Conservation (phyloP, 768 basidiomycete species). For the Lactifluus pinguis region DNA sequence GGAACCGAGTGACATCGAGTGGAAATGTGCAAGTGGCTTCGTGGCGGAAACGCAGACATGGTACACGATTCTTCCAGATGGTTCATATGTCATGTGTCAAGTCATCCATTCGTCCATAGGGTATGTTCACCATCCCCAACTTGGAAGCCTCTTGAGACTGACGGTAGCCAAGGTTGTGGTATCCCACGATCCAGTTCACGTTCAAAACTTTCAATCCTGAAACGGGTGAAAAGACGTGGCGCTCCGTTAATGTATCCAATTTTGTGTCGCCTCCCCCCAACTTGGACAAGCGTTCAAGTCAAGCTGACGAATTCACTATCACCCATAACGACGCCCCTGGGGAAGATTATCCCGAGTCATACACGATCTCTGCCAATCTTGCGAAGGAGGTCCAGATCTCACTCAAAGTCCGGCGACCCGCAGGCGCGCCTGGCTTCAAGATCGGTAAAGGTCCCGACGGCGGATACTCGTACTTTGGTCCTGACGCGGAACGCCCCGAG, state of each 20-base stretch:
- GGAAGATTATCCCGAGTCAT: slow-evolving; percentile 61
- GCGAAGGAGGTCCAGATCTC: slow-evolving; percentile 73
- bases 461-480: slow-evolving; percentile 83
- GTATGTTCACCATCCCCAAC: slow-evolving; percentile 38
- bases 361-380: slow-evolving; percentile 71
- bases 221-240: slow-evolving; percentile 71
- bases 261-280: slow-evolving; percentile 68
- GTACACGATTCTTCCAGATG: slow-evolving; percentile 78
- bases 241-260: slow-evolving; percentile 76
- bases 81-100: slow-evolving; percentile 69
- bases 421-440: slow-evolving; percentile 79
- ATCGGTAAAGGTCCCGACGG: slow-evolving; percentile 81
- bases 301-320: slow-evolving; percentile 78
- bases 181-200: slow-evolving; percentile 89
- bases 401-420: slow-evolving; percentile 61
- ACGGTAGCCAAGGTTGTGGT: slow-evolving; percentile 60
- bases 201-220: slow-evolving; percentile 81
- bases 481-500: slow-evolving; percentile 56
- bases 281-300: slow-evolving; percentile 79
- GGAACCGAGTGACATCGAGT: slow-evolving; percentile 65
- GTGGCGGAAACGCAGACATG: slow-evolving; percentile 85
- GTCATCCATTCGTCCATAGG: slow-evolving; percentile 85
- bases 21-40: slow-evolving; percentile 77
- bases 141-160: slow-evolving; percentile 5
- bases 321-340: slow-evolving; percentile 50